Evolutionary conservation across 805 yeast genomes (phyloP).

Genomic region (Yarrowia hollandica): DNA sequence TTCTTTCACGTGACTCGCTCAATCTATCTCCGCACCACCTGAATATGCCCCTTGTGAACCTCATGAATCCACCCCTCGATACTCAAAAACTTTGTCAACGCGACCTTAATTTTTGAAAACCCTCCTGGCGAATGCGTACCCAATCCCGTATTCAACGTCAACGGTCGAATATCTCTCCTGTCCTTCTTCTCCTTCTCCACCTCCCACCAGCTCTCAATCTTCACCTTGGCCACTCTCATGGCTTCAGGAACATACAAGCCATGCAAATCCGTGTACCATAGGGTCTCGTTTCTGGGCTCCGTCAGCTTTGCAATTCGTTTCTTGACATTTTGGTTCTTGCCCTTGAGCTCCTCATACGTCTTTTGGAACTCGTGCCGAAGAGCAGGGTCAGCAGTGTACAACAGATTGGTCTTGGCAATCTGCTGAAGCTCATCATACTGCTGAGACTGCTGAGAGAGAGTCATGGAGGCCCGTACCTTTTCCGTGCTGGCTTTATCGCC

Average conservation of each 20-base stretch:
- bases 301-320: neutral
- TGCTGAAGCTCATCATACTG: slow-evolving; percentile 5
- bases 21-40: slow-evolving; percentile 5
- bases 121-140: neutral
- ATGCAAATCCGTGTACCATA: slow-evolving; percentile 6
- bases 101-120: slow-evolving; percentile 1
- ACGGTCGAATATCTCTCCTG: neutral
- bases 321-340: slow-evolving; percentile 1
- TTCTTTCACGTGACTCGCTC: neutral
- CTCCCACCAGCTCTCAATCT: slow-evolving; percentile 2
- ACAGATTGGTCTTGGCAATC: neutral
- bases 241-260: neutral
- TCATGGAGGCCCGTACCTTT: neutral
- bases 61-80: slow-evolving; percentile 4
- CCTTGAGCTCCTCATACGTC: slow-evolving; percentile 6
- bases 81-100: neutral
- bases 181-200: neutral
- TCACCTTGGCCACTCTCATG: neutral
- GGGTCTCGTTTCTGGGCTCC: neutral
- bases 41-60: slow-evolving; percentile 11
- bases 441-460: slow-evolving; percentile 2
- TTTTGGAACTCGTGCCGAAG: neutral
- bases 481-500: slow-evolving; percentile 3
- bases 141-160: neutral
- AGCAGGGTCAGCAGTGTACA: neutral